Base-by-base conservation (phyloP, 129 eudicot species). In the Sambucus nigra region DNA sequence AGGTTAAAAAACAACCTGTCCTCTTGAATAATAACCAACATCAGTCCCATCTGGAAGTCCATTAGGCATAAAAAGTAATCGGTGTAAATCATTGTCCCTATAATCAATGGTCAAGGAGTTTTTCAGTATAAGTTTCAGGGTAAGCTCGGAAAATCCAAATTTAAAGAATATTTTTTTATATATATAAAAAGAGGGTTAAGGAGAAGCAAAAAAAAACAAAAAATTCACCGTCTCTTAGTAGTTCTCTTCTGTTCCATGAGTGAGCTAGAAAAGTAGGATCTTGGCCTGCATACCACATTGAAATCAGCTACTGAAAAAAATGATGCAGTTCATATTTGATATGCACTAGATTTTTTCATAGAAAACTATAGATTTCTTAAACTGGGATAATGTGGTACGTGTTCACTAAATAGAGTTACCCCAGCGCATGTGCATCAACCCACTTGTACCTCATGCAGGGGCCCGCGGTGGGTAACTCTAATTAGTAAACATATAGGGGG, bases 11-110 rank as follows among this genome's bases (percentile, higher is more conserved):
- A 57, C 32, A 57, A 91, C 98, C 95, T 91, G 70, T 64, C 99
- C 99, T 67, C 76, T 86, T 26, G 89, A 72, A 67, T 80, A 85
- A 59, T 91, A 91, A 64, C 89, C 95, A 72, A 91, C 59, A 31
- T 76, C 76, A 56, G 95, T 87, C 61, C 99, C 95, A 77, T 91
- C 94, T 9, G 91, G 95, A 56, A 91, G 89, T 59, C 99, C 99
- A 51, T 79, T 77, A 25, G 95, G 94, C 95, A 79, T 69, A 54
- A 91, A 91, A 41, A 91, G 94, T 28, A 86, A 50, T 24, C 84
- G 74, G 54, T 91, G 98, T 60, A 91, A 65, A 70, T 91, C 98
- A 69, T 85, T 85, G 65, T 91, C 98, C 83, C 98, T 91, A 79
- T 53, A 55, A 59, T 50, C 63, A 47, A 35, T 40, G 47, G 50